These are phyloP conservation scores for Penicillium sp. DNA, from an alignment of 2,329 filamentous ascomycete species.

Conservation along the genomic window DNA sequence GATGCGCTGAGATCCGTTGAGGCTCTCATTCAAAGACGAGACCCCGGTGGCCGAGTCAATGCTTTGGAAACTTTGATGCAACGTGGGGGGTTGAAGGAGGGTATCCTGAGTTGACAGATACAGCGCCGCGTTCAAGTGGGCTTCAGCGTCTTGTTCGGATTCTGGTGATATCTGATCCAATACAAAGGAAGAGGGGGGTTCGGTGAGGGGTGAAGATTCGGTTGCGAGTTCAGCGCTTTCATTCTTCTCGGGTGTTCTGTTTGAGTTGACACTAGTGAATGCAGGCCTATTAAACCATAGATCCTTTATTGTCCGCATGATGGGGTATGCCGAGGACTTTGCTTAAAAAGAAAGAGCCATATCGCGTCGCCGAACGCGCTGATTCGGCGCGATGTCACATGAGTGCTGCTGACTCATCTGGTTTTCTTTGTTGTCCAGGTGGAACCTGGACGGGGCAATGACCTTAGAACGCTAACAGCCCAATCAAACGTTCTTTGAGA, in stretches of 20 bases:
- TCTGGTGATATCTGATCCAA: conserved; percentile 24
- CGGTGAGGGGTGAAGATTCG: conserved; percentile 21
- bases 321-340: conserved; percentile 10
- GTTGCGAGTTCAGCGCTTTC: background rate
- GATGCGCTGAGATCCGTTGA: conserved; percentile 49
- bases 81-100: background rate
- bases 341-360: background rate
- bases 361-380: conserved; percentile 5
- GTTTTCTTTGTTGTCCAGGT: background rate
- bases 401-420: conserved; percentile 2
- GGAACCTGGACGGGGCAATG: background rate
- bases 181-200: conserved; percentile 29
- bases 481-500: background rate
- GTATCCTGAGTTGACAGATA: conserved; percentile 11
- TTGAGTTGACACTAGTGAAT: conserved; percentile 10
- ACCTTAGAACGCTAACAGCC: background rate
- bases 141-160: conserved; percentile 5
- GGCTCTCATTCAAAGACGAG: conserved; percentile 25
- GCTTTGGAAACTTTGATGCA: conserved; percentile 23
- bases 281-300: conserved; percentile 48
- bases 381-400: conserved; percentile 17
- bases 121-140: conserved; percentile 21
- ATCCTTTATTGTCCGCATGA: conserved; percentile 41
- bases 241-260: background rate
- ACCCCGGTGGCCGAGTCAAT: conserved; percentile 11